phyloP scores from a whole-genome alignment of 1,284 basidiomycete species.

The Athelia psychrophila region DNA sequence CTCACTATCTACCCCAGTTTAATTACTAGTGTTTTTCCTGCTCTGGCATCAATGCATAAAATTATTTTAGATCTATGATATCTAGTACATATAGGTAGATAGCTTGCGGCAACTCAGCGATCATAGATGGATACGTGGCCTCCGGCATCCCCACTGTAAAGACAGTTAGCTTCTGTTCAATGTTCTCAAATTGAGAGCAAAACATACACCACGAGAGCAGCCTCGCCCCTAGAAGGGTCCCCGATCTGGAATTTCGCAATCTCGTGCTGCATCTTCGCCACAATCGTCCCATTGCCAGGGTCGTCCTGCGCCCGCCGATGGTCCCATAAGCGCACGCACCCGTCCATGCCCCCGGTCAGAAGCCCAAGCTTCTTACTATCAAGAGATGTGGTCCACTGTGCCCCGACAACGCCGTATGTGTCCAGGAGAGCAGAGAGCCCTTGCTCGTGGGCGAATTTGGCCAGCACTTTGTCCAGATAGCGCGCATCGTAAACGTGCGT shows the following conservation, averaged over 20 bases:
- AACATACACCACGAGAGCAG: constrained; percentile 62
- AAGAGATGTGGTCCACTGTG: constrained; percentile 52
- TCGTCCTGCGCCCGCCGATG: constrained; percentile 36
- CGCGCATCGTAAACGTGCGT: constrained; percentile 63
- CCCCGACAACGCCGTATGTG: constrained; percentile 50
- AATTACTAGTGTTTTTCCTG: background rate
- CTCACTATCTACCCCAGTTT: background rate
- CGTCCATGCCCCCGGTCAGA: constrained; percentile 63
- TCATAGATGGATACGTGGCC: background rate
- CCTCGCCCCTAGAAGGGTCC: constrained; percentile 46
- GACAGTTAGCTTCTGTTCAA: background rate
- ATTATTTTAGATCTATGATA: background rate
- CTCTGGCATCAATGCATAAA: background rate
- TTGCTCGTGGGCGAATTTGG: constrained; percentile 43
- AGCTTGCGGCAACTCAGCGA: background rate
- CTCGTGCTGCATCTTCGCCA: constrained; percentile 54
- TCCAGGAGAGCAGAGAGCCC: constrained; percentile 26
- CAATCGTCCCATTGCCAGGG: constrained; percentile 40
- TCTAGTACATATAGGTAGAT: background rate
- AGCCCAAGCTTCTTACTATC: constrained; percentile 41
- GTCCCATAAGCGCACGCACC: constrained; percentile 68
- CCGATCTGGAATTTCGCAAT: constrained; percentile 60
- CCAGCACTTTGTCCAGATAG: constrained; percentile 42
- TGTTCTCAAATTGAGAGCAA: background rate
- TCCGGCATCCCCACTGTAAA: background rate